These are phyloP conservation scores for Macadamia integrifolia DNA, from an alignment of 164 flowering plant genomes.

Conservation along the genomic window DNA sequence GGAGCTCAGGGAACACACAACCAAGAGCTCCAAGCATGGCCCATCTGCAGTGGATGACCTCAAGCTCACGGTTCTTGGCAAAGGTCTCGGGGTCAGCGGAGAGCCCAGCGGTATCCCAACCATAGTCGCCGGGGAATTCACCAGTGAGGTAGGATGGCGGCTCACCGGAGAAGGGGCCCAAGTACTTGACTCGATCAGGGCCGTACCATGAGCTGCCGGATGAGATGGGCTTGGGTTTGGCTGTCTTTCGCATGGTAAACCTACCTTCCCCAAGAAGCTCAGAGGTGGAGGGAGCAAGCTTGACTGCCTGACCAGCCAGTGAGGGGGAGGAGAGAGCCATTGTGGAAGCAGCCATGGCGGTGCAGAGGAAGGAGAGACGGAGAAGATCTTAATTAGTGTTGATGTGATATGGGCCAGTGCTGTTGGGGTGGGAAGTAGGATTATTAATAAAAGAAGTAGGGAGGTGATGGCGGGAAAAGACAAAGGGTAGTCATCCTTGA, in stretches of 20 bases:
- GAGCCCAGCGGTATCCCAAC: not conserved
- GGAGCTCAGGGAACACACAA: not conserved
- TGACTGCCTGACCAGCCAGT: not conserved
- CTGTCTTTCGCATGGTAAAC: not conserved
- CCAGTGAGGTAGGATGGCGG: not conserved
- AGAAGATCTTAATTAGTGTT: not conserved
- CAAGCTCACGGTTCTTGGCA: not conserved
- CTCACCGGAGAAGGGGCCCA: not conserved
- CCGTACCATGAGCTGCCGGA: not conserved
- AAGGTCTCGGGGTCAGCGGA: not conserved
- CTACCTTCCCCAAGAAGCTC: not conserved
- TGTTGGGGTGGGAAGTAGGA: not conserved
- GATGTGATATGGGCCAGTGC: not conserved
- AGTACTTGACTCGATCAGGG: not conserved
- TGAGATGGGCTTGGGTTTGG: not conserved
- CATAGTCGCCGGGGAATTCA: not conserved
- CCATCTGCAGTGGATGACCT: not conserved
- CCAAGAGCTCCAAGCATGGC: constrained; percentile 1
- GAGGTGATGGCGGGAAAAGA: not conserved
- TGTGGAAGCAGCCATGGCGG: not conserved
- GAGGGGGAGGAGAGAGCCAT: not conserved
- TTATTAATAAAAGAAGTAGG: not conserved
- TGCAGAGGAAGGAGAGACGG: not conserved
- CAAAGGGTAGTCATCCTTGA: not conserved
- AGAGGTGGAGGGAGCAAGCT: not conserved